A percentile compares a stretch with the other conserved stretches of the same genome.
phyloP scores from a whole-genome alignment of 257 asterid species.

The Fraxinus anomala region DNA sequence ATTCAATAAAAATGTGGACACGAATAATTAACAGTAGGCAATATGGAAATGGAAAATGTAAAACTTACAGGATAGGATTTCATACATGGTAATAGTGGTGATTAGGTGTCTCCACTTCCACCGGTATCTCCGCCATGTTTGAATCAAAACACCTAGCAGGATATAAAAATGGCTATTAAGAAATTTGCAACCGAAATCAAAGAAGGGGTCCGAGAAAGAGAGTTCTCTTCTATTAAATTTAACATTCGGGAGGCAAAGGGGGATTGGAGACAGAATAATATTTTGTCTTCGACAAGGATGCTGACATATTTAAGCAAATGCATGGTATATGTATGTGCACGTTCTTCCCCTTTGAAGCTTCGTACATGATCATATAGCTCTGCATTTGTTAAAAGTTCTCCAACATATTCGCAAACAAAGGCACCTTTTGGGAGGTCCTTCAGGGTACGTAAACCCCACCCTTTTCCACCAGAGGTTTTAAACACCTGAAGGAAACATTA shows the following conservation, averaged over 20 bases:
- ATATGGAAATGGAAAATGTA: conserved; percentile 22
- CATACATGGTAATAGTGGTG: conserved; percentile 88
- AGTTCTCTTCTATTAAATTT: neutral
- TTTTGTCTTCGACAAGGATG: neutral
- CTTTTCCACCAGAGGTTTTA: too few relatives aligned
- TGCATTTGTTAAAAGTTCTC: conserved; percentile 12
- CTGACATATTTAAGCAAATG: neutral
- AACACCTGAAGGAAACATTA: conserved; percentile 54
- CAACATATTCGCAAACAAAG: too few relatives aligned
- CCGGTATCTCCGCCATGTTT: conserved; percentile 83
- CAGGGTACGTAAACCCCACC: too few relatives aligned
- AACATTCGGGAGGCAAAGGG: neutral
- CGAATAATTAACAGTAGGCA: conserved; percentile 22
- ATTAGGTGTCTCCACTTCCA: conserved; percentile 81
- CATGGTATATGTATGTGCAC: conserved; percentile 18
- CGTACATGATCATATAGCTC: conserved; percentile 81
- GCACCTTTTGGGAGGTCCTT: too few relatives aligned
- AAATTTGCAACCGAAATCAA: conserved; percentile 26
- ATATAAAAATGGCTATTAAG: conserved; percentile 24
- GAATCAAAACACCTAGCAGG: conserved; percentile 71
- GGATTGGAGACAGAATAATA: neutral
- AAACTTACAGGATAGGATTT: conserved; percentile 8
- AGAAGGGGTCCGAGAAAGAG: conserved; percentile 4
- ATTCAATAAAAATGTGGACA: conserved; percentile 19
- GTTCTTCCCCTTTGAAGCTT: conserved; percentile 57